Evolutionary conservation across 352 stramenopile species (phyloP).

Genomic region (Aphanomyces astaci): DNA sequence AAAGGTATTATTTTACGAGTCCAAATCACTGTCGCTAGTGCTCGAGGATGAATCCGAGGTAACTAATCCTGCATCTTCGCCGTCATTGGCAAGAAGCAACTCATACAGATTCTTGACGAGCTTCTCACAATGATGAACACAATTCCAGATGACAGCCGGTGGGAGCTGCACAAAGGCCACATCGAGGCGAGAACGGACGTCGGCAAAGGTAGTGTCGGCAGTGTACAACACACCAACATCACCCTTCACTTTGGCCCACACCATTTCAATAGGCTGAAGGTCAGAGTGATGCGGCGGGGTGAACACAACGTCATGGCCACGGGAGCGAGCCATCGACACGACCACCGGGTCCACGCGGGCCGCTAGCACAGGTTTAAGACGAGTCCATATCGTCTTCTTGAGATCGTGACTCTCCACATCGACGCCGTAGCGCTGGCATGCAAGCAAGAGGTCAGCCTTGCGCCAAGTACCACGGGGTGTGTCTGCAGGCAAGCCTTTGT

Average conservation of each 20-base stretch:
- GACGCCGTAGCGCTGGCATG: neutral
- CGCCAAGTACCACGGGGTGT: neutral
- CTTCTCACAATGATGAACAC: no score
- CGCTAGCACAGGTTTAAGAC: neutral
- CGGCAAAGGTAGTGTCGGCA: neutral
- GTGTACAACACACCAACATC: slow-evolving; percentile 3
- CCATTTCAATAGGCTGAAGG: slow-evolving; percentile 17
- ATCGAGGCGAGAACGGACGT: no score
- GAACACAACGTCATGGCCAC: slow-evolving; percentile 7
- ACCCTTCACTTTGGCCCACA: slow-evolving; percentile 17
- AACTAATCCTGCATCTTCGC: neutral
- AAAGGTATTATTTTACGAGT: no score
- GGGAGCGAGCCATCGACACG: neutral
- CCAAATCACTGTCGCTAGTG: neutral
- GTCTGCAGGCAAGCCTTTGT: neutral
- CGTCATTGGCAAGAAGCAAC: neutral
- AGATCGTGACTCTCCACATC: neutral
- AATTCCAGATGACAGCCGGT: no score
- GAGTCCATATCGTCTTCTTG: neutral
- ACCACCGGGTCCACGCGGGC: neutral
- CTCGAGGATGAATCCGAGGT: neutral
- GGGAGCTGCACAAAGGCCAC: no score
- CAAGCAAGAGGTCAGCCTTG: neutral
- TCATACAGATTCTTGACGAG: neutral
- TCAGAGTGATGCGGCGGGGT: slow-evolving; percentile 20